Percentiles rank a stretch among this genome's conserved stretches.
Conservation (phyloP, 2,329 filamentous ascomycete genomes). For the Canariomyces notabilis region DNA sequence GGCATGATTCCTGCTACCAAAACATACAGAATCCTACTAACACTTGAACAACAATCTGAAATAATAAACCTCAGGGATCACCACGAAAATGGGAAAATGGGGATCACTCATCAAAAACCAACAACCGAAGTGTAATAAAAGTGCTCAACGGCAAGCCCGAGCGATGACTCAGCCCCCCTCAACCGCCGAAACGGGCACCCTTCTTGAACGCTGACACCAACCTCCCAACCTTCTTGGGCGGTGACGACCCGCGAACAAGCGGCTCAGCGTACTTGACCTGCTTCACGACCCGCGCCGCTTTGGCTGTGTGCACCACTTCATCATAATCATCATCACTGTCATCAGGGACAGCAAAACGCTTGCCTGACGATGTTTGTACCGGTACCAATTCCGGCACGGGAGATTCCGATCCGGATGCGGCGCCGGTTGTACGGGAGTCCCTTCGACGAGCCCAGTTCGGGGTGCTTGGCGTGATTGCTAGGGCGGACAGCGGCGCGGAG, state of each 20-base stretch:
- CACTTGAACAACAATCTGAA: no score
- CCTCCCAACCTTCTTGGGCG: background rate
- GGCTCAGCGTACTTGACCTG: background rate
- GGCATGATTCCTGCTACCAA: no score
- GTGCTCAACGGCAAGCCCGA: background rate
- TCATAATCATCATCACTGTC: background rate
- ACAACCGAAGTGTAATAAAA: no score
- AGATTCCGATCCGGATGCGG: no score
- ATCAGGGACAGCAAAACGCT: background rate
- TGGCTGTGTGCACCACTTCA: background rate
- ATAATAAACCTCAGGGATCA: no score
- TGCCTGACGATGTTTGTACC: background rate
- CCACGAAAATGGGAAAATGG: no score
- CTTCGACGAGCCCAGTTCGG: background rate
- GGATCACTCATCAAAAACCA: no score
- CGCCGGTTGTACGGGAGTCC: background rate
- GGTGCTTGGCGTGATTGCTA: background rate
- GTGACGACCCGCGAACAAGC: background rate
- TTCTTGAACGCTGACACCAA: background rate
- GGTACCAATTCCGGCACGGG: no score
- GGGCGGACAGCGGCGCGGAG: background rate
- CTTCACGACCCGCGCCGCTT: background rate
- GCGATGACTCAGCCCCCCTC: no score
- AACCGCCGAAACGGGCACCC: no score
- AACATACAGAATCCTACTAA: no score